Conservation (phyloP, 73 alveolate genomes). For the Tetrahymena borealis region DNA sequence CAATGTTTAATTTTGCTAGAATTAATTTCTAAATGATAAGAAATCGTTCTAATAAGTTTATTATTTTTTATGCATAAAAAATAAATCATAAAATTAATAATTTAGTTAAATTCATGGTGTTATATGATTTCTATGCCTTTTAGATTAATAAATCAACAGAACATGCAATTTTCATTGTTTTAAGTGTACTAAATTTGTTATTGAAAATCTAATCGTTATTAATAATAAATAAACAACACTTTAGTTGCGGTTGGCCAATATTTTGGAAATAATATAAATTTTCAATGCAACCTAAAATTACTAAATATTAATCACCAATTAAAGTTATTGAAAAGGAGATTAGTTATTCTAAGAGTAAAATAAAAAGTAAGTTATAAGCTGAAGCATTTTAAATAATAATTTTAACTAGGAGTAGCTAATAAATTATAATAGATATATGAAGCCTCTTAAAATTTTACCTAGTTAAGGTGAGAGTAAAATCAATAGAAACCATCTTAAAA, state of each 20-base stretch:
- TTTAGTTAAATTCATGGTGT: too few relatives aligned
- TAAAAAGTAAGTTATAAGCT: too few relatives aligned
- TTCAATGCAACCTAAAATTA: not conserved
- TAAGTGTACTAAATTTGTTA: not conserved
- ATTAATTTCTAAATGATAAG: too few relatives aligned
- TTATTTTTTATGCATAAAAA: too few relatives aligned
- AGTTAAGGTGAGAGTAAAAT: not conserved
- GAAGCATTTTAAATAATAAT: too few relatives aligned
- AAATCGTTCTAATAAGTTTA: too few relatives aligned
- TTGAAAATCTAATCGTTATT: not conserved
- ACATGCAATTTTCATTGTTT: not conserved
- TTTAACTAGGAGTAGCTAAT: too few relatives aligned
- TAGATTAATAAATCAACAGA: too few relatives aligned
- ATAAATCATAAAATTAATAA: too few relatives aligned
- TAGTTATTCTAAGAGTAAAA: too few relatives aligned
- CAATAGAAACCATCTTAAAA: not conserved
- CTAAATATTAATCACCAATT: not conserved
- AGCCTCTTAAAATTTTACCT: not conserved
- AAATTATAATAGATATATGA: not conserved
- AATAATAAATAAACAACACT: not conserved
- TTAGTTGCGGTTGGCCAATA: not conserved
- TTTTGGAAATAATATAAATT: not conserved
- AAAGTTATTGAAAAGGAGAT: not conserved
- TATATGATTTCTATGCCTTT: too few relatives aligned
- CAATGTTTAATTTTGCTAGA: too few relatives aligned